These are phyloP conservation scores for Myriangium duriaei DNA, from an alignment of 2,329 filamentous ascomycete genomes.

Conservation along the genomic window DNA sequence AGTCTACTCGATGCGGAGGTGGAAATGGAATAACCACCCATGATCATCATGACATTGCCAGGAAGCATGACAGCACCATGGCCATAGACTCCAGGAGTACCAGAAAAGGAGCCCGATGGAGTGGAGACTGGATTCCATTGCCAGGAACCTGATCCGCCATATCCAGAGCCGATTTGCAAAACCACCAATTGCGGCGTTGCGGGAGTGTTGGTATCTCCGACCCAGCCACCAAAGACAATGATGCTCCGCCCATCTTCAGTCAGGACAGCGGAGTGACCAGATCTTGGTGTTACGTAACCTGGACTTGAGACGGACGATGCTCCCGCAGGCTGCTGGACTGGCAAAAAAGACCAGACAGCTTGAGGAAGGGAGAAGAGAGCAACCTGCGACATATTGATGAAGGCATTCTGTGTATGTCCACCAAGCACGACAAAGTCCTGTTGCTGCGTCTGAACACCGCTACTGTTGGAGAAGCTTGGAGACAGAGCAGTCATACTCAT, in stretches of 20 bases:
- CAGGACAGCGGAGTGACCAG: conserved; percentile 76
- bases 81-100: conserved; percentile 44
- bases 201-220: conserved; percentile 62
- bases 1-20: conserved; percentile 21
- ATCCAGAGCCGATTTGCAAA: conserved; percentile 61
- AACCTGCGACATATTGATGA: conserved; percentile 88
- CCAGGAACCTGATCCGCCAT: conserved; percentile 52
- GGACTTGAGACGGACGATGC: conserved; percentile 39
- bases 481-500: conserved; percentile 67
- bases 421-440: conserved; percentile 71
- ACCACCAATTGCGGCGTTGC: conserved; percentile 73
- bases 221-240: conserved; percentile 81
- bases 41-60: conserved; percentile 48
- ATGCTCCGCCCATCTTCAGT: conserved; percentile 67
- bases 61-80: conserved; percentile 50
- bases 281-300: conserved; percentile 61
- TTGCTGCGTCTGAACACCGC: conserved; percentile 52
- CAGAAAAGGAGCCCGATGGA: conserved; percentile 35
- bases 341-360: conserved; percentile 72
- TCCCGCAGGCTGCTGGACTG: conserved; percentile 39
- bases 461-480: conserved; percentile 53
- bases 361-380: conserved; percentile 80
- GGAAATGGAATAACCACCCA: conserved; percentile 44
- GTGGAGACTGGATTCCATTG: conserved; percentile 43
- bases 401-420: conserved; percentile 70